phyloP scores from a whole-genome alignment of 2,329 filamentous ascomycete species.

The Penicillium psychrosexuale region DNA sequence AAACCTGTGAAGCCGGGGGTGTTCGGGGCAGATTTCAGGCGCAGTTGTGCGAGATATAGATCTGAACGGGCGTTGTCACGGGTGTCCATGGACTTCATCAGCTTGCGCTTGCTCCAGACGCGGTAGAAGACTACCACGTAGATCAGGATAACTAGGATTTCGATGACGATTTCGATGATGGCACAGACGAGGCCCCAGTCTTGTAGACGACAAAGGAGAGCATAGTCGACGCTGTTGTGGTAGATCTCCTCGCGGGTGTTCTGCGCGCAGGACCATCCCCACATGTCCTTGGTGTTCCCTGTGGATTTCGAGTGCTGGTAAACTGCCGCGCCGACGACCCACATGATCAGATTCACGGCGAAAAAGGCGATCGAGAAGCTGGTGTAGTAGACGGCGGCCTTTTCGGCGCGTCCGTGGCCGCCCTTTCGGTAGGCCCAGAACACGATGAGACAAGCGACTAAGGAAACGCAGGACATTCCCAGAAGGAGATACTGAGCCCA shows the following conservation, averaged over 20 bases:
- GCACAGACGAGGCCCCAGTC: constrained; percentile 96
- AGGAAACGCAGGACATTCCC: constrained; percentile 72
- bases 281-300: constrained; percentile 80
- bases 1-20: constrained; percentile 69
- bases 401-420: constrained; percentile 84
- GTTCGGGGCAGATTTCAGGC: constrained; percentile 86
- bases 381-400: constrained; percentile 92
- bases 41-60: constrained; percentile 84
- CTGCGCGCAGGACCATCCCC: constrained; percentile 96
- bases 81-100: constrained; percentile 94
- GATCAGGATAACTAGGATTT: constrained; percentile 84
- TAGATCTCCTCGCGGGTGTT: constrained; percentile 79
- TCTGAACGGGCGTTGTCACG: constrained; percentile 92
- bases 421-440: constrained; percentile 85
- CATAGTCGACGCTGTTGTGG: constrained; percentile 77
- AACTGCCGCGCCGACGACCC: constrained; percentile 79
- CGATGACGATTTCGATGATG: constrained; percentile 93
- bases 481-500: constrained; percentile 92
- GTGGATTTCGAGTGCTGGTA: constrained; percentile 75
- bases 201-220: constrained; percentile 85
- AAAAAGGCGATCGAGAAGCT: constrained; percentile 92
- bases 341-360: constrained; percentile 87
- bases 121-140: constrained; percentile 96
- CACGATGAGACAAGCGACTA: constrained; percentile 73
- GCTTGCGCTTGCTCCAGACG: constrained; percentile 92